Evolutionary conservation across 23 red algal species (phyloP).

Genomic region (Porphyridium purpureum): DNA sequence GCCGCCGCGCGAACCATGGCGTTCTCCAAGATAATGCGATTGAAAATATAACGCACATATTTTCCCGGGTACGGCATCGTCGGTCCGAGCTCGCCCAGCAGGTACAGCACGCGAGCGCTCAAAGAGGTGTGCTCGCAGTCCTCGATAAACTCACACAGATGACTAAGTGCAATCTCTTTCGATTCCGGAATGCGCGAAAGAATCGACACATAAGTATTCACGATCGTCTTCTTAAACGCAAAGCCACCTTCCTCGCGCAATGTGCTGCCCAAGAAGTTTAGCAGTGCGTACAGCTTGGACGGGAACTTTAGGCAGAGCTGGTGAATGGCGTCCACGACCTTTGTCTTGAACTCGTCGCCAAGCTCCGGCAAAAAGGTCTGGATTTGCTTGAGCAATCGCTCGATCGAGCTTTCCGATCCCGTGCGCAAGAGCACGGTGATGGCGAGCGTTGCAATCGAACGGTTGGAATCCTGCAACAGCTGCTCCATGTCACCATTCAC

Average conservation of each 20-base stretch:
- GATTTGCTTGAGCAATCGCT: slow-evolving; percentile 88
- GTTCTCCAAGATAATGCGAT: slow-evolving; percentile 92
- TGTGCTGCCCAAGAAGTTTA: slow-evolving; percentile 86
- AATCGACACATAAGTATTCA: slow-evolving; percentile 56
- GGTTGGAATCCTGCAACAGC: slow-evolving; percentile 78
- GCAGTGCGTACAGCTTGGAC: slow-evolving; percentile 73
- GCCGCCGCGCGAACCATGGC: slow-evolving; percentile 91
- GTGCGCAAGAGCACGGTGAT: slow-evolving; percentile 86
- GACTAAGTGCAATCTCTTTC: slow-evolving; percentile 60
- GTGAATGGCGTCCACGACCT: slow-evolving; percentile 74
- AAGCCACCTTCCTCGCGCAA: slow-evolving; percentile 95
- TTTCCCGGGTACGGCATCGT: slow-evolving; percentile 62
- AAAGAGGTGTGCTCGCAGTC: slow-evolving; percentile 90
- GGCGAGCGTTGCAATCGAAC: slow-evolving; percentile 82
- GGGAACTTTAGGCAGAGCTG: slow-evolving; percentile 88
- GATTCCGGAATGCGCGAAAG: slow-evolving; percentile 73
- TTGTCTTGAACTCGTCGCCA: slow-evolving; percentile 90
- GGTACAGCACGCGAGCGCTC: slow-evolving; percentile 71
- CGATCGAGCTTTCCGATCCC: slow-evolving; percentile 71
- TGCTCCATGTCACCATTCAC: slow-evolving; percentile 83
- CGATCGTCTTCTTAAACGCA: slow-evolving; percentile 79
- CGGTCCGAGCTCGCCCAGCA: slow-evolving; percentile 79
- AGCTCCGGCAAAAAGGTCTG: slow-evolving; percentile 74
- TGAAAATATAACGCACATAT: slow-evolving; percentile 97
- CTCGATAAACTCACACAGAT: slow-evolving; percentile 97